Evolutionary conservation across 2,329 filamentous ascomycete species (phyloP).

Genomic region (Fusarium equiseti): DNA sequence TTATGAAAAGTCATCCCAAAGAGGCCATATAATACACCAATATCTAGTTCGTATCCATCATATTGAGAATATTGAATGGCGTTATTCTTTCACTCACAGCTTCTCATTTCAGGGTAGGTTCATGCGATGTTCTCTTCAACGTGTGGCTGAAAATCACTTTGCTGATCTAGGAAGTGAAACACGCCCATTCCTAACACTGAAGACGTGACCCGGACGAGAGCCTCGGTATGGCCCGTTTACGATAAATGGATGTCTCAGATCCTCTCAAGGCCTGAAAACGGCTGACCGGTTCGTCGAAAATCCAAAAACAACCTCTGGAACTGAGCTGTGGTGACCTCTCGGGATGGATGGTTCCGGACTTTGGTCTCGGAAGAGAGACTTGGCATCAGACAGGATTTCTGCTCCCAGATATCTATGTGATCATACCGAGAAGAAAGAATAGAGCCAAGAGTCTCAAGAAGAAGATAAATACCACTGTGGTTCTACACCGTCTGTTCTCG

Average conservation of each 20-base stretch:
- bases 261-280: constrained; percentile 6
- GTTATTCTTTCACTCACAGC: too few species aligned
- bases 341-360: constrained; percentile 19
- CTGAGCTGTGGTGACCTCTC: background rate
- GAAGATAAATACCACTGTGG: constrained; percentile 21
- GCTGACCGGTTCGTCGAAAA: background rate
- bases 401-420: constrained; percentile 1
- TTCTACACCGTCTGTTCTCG: background rate
- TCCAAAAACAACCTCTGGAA: constrained; percentile 2
- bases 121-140: background rate
- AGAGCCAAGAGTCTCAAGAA: background rate
- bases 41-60: too few species aligned
- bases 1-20: background rate
- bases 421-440: constrained; percentile 2
- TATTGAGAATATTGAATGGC: background rate
- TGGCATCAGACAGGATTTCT: constrained; percentile 5
- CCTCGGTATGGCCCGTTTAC: background rate
- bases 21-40: background rate
- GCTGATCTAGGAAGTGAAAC: constrained; percentile 11
- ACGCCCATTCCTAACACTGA: constrained; percentile 4
- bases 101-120: background rate
- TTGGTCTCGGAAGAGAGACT: constrained; percentile 2
- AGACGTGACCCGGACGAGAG: background rate
- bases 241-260: constrained; percentile 15
- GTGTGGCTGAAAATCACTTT: background rate